phyloP scores from a whole-genome alignment of 2,329 filamentous ascomycete genomes.

The Exophiala alcalophila region DNA sequence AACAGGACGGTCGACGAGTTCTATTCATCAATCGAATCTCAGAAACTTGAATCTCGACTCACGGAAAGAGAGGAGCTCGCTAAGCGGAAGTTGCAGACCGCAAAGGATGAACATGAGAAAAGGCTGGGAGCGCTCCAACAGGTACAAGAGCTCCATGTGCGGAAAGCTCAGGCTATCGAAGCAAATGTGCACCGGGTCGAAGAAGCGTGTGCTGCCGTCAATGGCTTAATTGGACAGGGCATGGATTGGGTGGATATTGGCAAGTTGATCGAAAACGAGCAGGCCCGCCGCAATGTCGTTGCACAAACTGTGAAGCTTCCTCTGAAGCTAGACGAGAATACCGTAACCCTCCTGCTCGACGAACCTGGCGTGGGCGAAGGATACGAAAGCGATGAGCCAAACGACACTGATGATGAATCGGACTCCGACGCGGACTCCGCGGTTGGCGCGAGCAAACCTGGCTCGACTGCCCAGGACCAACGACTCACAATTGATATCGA shows the following conservation, averaged over 20 bases:
- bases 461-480: slow-evolving; percentile 32
- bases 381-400: slow-evolving; percentile 58
- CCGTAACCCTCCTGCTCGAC: slow-evolving; percentile 72
- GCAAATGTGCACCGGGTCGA: slow-evolving; percentile 88
- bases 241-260: slow-evolving; percentile 98
- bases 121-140: slow-evolving; percentile 80
- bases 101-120: slow-evolving; percentile 76
- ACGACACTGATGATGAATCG: slow-evolving; percentile 50
- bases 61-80: slow-evolving; percentile 78
- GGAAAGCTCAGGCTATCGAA: slow-evolving; percentile 86
- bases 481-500: slow-evolving; percentile 77
- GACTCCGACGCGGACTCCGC: slow-evolving; percentile 35
- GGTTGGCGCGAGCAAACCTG: slow-evolving; percentile 25
- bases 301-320: slow-evolving; percentile 83
- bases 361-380: slow-evolving; percentile 65
- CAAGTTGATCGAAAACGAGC: slow-evolving; percentile 82
- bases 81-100: slow-evolving; percentile 79
- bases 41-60: slow-evolving; percentile 80
- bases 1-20: slow-evolving; percentile 95
- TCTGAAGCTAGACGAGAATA: slow-evolving; percentile 85
- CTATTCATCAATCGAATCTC: slow-evolving; percentile 92
- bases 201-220: slow-evolving; percentile 88
- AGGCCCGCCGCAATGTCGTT: slow-evolving; percentile 75
- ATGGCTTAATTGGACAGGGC: slow-evolving; percentile 83
- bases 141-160: slow-evolving; percentile 75